These are phyloP conservation scores for Vanrija humicola DNA, from an alignment of 1,284 basidiomycete species.

Conservation along the genomic window DNA sequence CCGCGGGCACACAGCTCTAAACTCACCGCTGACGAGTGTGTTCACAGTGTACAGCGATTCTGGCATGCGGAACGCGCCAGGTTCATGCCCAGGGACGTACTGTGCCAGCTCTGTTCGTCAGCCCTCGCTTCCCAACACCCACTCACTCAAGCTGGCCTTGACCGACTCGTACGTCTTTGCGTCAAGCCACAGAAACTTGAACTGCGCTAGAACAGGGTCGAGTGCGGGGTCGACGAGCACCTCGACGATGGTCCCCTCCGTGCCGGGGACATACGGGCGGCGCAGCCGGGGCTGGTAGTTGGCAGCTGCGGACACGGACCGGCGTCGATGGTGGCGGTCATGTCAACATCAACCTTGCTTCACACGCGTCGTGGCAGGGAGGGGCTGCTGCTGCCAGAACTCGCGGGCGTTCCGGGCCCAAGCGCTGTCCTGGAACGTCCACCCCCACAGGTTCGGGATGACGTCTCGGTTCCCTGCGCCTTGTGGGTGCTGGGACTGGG, in stretches of 20 bases:
- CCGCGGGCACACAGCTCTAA: too few relatives aligned
- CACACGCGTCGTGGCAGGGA: background rate
- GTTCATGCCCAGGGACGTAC: conserved; percentile 16
- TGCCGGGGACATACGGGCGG: background rate
- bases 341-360: background rate
- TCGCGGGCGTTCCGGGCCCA: too few relatives aligned
- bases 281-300: background rate
- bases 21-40: conserved; percentile 18
- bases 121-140: background rate
- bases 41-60: conserved; percentile 17
- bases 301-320: background rate
- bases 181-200: conserved; percentile 20
- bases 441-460: too few relatives aligned
- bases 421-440: too few relatives aligned
- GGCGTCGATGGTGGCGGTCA: background rate
- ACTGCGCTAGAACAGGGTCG: conserved; percentile 12
- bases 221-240: conserved; percentile 7
- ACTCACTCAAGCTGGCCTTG: conserved; percentile 20
- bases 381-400: background rate
- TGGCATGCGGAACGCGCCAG: conserved; percentile 16
- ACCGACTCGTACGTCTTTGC: conserved; percentile 15
- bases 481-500: background rate
- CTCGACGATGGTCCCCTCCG: conserved; percentile 10
- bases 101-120: conserved; percentile 10
- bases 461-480: too few relatives aligned